Evolutionary conservation across 148 eudicot species (phyloP), one percentile per base, ranked within the genome.

Genomic region (Rhododendron mucronatum): DNA sequence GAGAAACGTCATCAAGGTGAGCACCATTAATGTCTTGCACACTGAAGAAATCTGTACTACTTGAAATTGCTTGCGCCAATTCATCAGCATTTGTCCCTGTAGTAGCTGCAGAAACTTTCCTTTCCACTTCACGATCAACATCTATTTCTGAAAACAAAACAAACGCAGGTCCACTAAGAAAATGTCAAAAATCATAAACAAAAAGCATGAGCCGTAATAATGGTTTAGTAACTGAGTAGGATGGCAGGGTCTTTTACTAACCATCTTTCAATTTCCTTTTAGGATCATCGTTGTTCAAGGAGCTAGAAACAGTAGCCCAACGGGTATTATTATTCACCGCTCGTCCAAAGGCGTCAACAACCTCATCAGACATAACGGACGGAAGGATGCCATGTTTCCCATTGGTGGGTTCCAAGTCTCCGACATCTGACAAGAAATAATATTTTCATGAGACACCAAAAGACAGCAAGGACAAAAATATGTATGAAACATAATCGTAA

Each of bases 291-390:
- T 71, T 77, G 37, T 44, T 61, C 33, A 85, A 74, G 80, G 84
- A 10, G 84, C 79, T 51, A 67, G 85, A 87, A 91, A 87, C 90
- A 86, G 88, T 88, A 84, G 87, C 87, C 75, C 84, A 88, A 86
- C 5, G 28, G n/a, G 81, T 51, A 73, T 86, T 90, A 84, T 21
- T 84, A 50, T 73, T 85, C 20, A 47, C 84, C 63, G 87, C n/a
- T 85, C 78, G 90, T 77, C 55, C 88, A 45, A 81, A 84, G 86
- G 81, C 83, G 86, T 87, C 92, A 65, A 77, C 85, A 63, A 88
- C 83, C 53, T 92, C 93, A 80, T 88, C 92, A 51, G 88, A 65
- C 78, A 89, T 39, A 87, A 48, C 80, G 5, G 83, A 37, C 69
- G 93, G 80, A 67, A 86, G 80, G 76, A 33, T 44, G 81, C 87